Evolutionary conservation across 371 early-diverging fungal genomes (phyloP).

Genomic region (Lichtheimia ornata): DNA sequence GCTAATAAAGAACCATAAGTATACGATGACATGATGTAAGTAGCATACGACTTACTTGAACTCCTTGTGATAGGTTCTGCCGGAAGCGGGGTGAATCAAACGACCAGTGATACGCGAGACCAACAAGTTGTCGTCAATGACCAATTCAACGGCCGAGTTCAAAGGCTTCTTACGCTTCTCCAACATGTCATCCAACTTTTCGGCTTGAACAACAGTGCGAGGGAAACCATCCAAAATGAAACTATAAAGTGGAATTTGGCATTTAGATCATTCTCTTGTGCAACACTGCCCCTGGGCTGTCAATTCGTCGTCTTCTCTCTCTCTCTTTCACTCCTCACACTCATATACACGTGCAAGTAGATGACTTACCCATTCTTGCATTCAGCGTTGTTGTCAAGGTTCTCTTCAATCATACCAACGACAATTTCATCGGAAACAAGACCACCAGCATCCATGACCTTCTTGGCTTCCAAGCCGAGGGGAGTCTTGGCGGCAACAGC

Average conservation of each 20-base stretch:
- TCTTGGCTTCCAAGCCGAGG: constrained; percentile 94
- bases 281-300: constrained; percentile 8
- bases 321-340: background rate
- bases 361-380: constrained; percentile 84
- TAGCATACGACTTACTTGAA: constrained; percentile 63
- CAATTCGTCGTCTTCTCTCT: background rate
- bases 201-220: constrained; percentile 97
- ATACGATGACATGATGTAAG: background rate
- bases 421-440: constrained; percentile 99
- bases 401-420: constrained; percentile 94
- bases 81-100: constrained; percentile 92
- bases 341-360: no score
- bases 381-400: constrained; percentile 87
- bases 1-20: constrained; percentile 19
- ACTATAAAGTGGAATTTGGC: constrained; percentile 28
- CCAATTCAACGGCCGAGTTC: constrained; percentile 91
- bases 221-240: constrained; percentile 99
- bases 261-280: constrained; percentile 3
- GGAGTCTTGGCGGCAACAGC: constrained; percentile 92
- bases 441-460: constrained; percentile 97
- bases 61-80: constrained; percentile 95
- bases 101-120: constrained; percentile 97
- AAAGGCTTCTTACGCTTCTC: constrained; percentile 77
- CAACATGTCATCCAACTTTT: constrained; percentile 97
- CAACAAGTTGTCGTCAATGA: constrained; percentile 91